A percentile compares a stretch with the other conserved stretches of the same genome.
Evolutionary conservation across 2,329 filamentous ascomycete genomes (phyloP).

Genomic region (Plectosphaerella plurivora): DNA sequence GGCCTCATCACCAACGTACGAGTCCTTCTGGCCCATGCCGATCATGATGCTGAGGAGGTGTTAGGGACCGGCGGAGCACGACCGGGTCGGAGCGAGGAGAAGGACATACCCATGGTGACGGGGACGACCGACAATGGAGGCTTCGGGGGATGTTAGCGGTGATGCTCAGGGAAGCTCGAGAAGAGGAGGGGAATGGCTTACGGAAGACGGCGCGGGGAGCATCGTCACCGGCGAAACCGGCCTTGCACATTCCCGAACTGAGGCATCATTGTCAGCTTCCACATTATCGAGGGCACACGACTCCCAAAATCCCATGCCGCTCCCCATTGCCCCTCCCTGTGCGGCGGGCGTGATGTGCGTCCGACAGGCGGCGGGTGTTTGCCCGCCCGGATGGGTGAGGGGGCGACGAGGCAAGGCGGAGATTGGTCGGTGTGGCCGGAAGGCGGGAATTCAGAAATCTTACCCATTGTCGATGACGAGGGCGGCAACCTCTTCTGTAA

Average conservation of each 20-base stretch:
- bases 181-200: constrained; percentile 58
- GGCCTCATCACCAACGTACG: constrained; percentile 99
- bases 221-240: constrained; percentile 99
- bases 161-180: neutral
- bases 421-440: constrained; percentile 25
- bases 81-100: constrained; percentile 3
- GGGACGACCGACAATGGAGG: constrained; percentile 98
- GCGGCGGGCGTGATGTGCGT: too few species aligned
- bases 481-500: constrained; percentile 97
- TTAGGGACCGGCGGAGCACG: constrained; percentile 17
- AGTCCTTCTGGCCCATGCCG: constrained; percentile 99
- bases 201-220: constrained; percentile 99
- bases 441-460: constrained; percentile 40
- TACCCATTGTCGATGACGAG: constrained; percentile 99
- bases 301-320: neutral
- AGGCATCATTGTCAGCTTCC: constrained; percentile 31
- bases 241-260: constrained; percentile 99
- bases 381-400: constrained; percentile 2
- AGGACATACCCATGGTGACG: constrained; percentile 96
- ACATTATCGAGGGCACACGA: too few species aligned
- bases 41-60: constrained; percentile 86
- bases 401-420: constrained; percentile 8
- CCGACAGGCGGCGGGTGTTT: neutral
- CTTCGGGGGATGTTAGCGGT: constrained; percentile 47
- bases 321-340: neutral